Conservation (phyloP, 2,329 filamentous ascomycete genomes). For the Dryadomyces quercus-mongolicae region DNA sequence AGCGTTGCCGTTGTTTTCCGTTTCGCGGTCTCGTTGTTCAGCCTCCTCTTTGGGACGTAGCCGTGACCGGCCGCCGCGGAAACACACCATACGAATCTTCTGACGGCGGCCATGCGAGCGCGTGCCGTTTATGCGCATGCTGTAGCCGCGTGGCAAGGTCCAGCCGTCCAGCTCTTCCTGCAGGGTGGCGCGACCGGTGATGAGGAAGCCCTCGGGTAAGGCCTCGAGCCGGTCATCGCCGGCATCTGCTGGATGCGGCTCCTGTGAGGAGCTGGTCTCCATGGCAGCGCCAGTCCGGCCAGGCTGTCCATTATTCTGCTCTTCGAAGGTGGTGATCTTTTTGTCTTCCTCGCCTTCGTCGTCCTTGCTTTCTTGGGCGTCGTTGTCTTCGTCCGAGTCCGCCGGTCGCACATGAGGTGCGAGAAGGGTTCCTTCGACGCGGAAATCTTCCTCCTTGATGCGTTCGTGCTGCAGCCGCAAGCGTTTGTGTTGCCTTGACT, state of each 20-base stretch:
- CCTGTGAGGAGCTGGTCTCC: background rate
- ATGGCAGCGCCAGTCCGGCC: too few species aligned
- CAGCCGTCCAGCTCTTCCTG: conserved; percentile 24
- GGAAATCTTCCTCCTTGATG: background rate
- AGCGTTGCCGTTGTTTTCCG: background rate
- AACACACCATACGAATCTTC: conserved; percentile 26
- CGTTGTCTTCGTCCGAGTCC: background rate
- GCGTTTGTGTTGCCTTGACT: background rate
- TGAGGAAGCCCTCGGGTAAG: conserved; percentile 21
- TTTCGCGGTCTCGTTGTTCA: background rate
- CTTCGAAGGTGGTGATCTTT: background rate
- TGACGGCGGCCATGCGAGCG: conserved; percentile 22
- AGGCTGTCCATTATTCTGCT: background rate
- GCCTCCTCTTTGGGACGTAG: conserved; percentile 13
- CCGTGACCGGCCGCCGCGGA: conserved; percentile 23
- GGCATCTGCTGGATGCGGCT: conserved; percentile 3
- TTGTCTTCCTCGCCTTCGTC: background rate
- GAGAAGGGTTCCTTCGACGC: background rate
- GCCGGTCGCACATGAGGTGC: background rate
- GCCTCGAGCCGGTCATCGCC: conserved; percentile 17
- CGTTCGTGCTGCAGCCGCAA: background rate
- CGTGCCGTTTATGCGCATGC: conserved; percentile 25
- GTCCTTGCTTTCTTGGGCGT: too few species aligned
- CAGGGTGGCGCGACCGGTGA: conserved; percentile 20
- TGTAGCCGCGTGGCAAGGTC: conserved; percentile 24